Conservation (phyloP, 2,329 filamentous ascomycete genomes). For the Fusarium guadeloupense region DNA sequence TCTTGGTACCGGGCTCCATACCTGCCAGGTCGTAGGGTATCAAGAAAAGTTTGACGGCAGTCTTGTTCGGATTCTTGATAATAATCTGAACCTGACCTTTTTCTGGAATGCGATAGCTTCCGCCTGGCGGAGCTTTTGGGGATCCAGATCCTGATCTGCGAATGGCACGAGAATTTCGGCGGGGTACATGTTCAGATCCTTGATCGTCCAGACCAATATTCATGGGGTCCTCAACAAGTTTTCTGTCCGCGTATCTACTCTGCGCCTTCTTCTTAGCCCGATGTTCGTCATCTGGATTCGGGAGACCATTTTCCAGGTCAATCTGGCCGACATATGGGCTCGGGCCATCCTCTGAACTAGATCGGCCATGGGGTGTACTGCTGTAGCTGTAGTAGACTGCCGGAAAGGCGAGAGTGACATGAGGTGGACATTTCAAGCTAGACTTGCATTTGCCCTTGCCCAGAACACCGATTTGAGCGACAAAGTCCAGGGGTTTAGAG, state of each 20-base stretch:
- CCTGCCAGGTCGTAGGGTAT: constrained; percentile 91
- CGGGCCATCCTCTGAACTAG: constrained; percentile 80
- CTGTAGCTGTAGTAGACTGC: constrained; percentile 97
- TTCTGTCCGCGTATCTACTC: constrained; percentile 54
- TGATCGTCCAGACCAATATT: constrained; percentile 34
- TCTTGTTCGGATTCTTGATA: constrained; percentile 98
- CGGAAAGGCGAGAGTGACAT: constrained; percentile 90
- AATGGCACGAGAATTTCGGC: constrained; percentile 54
- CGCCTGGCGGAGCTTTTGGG: constrained; percentile 75
- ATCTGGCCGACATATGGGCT: constrained; percentile 96
- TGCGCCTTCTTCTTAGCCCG: constrained; percentile 60
- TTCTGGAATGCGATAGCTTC: constrained; percentile 92
- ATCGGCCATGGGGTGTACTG: constrained; percentile 69
- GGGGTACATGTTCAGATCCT: constrained; percentile 28
- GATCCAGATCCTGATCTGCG: constrained; percentile 64
- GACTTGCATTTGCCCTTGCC: constrained; percentile 89
- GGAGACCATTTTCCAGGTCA: constrained; percentile 84
- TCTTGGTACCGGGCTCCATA: constrained; percentile 95
- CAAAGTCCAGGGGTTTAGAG: constrained; percentile 89
- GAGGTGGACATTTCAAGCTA: constrained; percentile 84
- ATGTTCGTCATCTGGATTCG: constrained; percentile 59
- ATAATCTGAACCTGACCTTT: constrained; percentile 96
- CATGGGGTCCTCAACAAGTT: constrained; percentile 40
- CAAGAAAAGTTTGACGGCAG: constrained; percentile 93
- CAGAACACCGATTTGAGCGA: constrained; percentile 93